Evolutionary conservation across 2,329 filamentous ascomycete genomes (phyloP).

Genomic region (Zelopaecilomyces penicillatus): DNA sequence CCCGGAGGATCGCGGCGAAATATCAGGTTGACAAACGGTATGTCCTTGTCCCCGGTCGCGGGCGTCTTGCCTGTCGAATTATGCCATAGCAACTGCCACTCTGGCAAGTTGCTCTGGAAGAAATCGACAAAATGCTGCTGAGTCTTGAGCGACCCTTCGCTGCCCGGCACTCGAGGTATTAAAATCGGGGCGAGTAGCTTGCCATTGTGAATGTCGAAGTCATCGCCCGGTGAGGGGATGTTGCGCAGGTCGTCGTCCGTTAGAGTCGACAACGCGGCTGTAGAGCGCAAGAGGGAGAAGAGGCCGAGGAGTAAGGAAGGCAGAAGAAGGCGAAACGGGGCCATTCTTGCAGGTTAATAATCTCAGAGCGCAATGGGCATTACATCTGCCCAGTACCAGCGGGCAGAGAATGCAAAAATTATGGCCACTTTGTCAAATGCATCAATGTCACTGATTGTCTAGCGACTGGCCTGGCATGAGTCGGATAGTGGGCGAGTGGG

Average conservation of each 20-base stretch:
- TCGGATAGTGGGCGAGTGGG: too few relatives aligned
- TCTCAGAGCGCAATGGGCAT: too few relatives aligned
- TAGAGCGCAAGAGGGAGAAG: constrained; percentile 12
- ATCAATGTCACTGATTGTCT: too few relatives aligned
- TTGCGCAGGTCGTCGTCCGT: constrained; percentile 65
- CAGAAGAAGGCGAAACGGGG: background rate
- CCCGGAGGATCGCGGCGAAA: constrained; percentile 84
- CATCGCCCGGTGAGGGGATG: constrained; percentile 62
- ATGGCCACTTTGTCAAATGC: too few relatives aligned
- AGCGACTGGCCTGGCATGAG: too few relatives aligned
- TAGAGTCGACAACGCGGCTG: constrained; percentile 42
- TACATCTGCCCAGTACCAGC: too few relatives aligned
- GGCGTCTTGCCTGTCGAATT: constrained; percentile 86
- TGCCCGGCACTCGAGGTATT: constrained; percentile 80
- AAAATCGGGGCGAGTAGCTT: constrained; percentile 78
- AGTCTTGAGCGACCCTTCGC: constrained; percentile 61
- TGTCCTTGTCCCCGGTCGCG: constrained; percentile 55
- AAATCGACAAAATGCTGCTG: constrained; percentile 79
- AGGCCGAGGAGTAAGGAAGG: constrained; percentile 13
- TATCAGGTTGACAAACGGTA: constrained; percentile 84
- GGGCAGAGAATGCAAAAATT: too few relatives aligned
- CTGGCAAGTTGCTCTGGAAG: constrained; percentile 64
- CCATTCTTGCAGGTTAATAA: too few relatives aligned
- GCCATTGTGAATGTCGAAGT: constrained; percentile 72
- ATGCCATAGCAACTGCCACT: constrained; percentile 75